Conservation (phyloP, 2,329 filamentous ascomycete genomes). For the Aspergillus sp. region DNA sequence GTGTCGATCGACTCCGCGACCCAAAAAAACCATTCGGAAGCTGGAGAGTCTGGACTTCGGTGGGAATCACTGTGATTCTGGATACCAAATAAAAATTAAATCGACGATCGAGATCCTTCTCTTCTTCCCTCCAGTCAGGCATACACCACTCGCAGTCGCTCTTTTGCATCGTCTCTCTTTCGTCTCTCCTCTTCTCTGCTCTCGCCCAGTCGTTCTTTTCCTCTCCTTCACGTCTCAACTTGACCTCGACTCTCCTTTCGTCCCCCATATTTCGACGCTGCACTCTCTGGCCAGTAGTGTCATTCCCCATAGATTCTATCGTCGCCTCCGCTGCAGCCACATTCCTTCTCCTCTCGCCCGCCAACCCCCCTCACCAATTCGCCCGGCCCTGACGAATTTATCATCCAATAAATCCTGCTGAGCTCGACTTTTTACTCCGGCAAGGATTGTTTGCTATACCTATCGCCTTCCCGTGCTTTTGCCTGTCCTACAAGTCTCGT, state of each 20-base stretch:
- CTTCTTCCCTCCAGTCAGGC: neutral
- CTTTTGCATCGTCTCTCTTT: neutral
- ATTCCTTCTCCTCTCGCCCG: conserved; percentile 23
- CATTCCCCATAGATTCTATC: conserved; percentile 15
- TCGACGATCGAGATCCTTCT: conserved; percentile 15
- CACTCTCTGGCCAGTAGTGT: neutral
- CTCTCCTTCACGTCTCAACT: conserved; percentile 7
- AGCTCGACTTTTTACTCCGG: conserved; percentile 5
- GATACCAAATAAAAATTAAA: conserved; percentile 13
- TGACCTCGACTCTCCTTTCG: conserved; percentile 10
- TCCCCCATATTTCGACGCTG: neutral
- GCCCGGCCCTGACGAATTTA: conserved; percentile 10
- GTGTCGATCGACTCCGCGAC: conserved; percentile 14
- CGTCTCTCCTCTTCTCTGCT: conserved; percentile 3
- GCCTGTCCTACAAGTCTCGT: conserved; percentile 20
- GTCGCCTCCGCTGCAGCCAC: conserved; percentile 23
- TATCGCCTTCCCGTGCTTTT: conserved; percentile 11
- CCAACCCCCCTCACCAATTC: conserved; percentile 15
- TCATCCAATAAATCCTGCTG: conserved; percentile 3
- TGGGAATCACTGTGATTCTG: neutral
- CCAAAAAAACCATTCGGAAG: conserved; percentile 8
- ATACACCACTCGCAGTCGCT: neutral
- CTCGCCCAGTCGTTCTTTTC: conserved; percentile 6
- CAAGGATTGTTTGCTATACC: conserved; percentile 13
- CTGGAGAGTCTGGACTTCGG: conserved; percentile 8